These are phyloP conservation scores for Aspergillaceae sp. DNA, from an alignment of 2,329 filamentous ascomycete genomes.

Conservation along the genomic window DNA sequence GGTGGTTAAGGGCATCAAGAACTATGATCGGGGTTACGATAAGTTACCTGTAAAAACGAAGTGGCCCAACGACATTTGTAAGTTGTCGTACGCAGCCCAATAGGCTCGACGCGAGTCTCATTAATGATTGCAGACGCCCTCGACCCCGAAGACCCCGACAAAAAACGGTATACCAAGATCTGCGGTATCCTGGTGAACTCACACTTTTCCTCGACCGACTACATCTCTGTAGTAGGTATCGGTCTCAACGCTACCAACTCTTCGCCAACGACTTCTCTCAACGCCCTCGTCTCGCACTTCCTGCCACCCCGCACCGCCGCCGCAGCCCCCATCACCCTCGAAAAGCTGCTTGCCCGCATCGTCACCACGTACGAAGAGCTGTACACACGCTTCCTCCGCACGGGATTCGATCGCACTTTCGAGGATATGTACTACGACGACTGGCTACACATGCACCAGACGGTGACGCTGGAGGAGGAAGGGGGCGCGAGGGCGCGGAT, in stretches of 20 bases:
- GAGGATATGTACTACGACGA: conserved; percentile 69
- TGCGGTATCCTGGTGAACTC: conserved; percentile 89
- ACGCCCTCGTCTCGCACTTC: conserved; percentile 53
- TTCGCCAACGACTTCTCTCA: conserved; percentile 78
- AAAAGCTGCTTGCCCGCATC: conserved; percentile 74
- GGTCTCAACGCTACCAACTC: conserved; percentile 80
- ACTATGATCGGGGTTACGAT: conserved; percentile 68
- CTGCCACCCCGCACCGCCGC: conserved; percentile 37
- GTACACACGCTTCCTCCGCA: conserved; percentile 64
- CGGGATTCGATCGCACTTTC: conserved; percentile 65
- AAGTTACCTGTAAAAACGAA: conserved; percentile 76
- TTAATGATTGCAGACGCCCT: conserved; percentile 46
- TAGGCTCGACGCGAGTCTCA: conserved; percentile 1
- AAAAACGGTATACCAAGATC: conserved; percentile 67
- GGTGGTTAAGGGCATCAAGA: conserved; percentile 71
- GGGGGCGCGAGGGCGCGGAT: conserved; percentile 67
- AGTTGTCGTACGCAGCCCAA: conserved; percentile 16
- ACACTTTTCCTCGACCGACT: conserved; percentile 65
- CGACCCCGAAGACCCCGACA: conserved; percentile 49
- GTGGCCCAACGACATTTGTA: conserved; percentile 95
- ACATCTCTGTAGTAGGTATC: conserved; percentile 77
- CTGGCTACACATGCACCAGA: conserved; percentile 77
- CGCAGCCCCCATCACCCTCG: conserved; percentile 57
- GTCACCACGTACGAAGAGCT: conserved; percentile 68
- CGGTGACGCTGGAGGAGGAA: conserved; percentile 70